Base-by-base conservation (phyloP, 75 land plant genomes). In the Adiantum capillusveneris region DNA sequence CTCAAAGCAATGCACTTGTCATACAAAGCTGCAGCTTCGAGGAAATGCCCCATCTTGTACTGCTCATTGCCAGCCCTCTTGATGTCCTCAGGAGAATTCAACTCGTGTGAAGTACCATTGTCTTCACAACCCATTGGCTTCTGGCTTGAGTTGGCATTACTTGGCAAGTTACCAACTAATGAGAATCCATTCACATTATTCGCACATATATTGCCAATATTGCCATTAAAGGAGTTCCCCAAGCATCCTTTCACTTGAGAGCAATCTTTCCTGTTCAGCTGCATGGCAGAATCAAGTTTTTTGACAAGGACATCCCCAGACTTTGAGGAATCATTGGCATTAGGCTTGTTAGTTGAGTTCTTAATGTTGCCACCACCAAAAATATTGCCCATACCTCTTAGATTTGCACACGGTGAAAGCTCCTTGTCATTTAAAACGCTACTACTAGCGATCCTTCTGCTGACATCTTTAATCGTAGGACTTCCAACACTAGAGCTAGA, bases 41-140 rank as follows among this genome's bases (percentile, higher is more conserved):
- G 22, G 49, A 81, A 86, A 54, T 71, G 65, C 31, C 98, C 91
- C 29, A 69, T 81, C 54, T 60, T 77, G 58, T 90, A 89, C 66
- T 70, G 62, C 60, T 86, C 96, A 34, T 90, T 94, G 22, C 96
- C 98, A 0, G 64, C 74, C 29, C 70, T 79, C 70, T 79, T 90
- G 41, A 84, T 71, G 36, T 84, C 90, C 76, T 94, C 98, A 9
- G 84, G 76, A 66, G 82, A 78, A 42, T 37, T 17, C 45, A 68
- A 64, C 21, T 84, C 73, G 3, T 34, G 37, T 17, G 79, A 29
- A 21, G 25, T 58, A 27, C 59, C 65, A 7, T 2, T 7, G 6
- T 2, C 12, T 7, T 5, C 17, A 46, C n/a, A 46, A 17, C 17
- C 49, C 14, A 46, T 20, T 5, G 49, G 49, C 21, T 46, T n/a